Evolutionary conservation across 306 rosid species (phyloP).

Genomic region (Vigna trinervia): DNA sequence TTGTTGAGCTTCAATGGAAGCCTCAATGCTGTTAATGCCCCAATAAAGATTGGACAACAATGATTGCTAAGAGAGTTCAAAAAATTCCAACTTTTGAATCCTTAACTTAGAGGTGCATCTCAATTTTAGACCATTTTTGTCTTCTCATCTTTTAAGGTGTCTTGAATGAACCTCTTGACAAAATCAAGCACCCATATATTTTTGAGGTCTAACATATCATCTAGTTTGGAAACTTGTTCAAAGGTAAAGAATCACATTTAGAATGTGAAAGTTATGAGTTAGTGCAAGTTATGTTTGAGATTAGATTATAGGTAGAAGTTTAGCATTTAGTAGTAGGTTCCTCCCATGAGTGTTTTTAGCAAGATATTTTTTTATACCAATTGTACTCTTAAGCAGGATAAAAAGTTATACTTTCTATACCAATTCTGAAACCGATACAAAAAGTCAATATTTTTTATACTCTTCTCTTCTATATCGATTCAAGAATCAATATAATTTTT

Average conservation of each 20-base stretch:
- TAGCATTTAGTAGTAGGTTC: conserved; percentile 44
- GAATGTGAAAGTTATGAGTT: not conserved
- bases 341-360: conserved; percentile 62
- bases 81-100: conserved; percentile 60
- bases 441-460: too few relatives aligned
- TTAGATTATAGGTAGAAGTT: conserved; percentile 15
- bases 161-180: conserved; percentile 59
- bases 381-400: too few relatives aligned
- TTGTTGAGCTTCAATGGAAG: conserved; percentile 53
- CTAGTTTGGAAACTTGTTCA: not conserved
- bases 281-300: conserved; percentile 27
- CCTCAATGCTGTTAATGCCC: conserved; percentile 69
- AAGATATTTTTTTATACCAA: not conserved
- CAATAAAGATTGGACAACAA: conserved; percentile 72
- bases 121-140: conserved; percentile 53
- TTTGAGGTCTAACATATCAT: conserved; percentile 59
- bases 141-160: conserved; percentile 53
- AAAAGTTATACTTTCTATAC: too few relatives aligned
- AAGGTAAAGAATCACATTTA: not conserved
- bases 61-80: conserved; percentile 72
- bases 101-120: conserved; percentile 61
- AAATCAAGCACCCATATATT: conserved; percentile 59
- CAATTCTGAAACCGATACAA: too few relatives aligned
- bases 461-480: too few relatives aligned
- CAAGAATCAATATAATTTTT: too few relatives aligned